Base-by-base conservation (phyloP, 768 basidiomycete species). In the Collybia nuda region DNA sequence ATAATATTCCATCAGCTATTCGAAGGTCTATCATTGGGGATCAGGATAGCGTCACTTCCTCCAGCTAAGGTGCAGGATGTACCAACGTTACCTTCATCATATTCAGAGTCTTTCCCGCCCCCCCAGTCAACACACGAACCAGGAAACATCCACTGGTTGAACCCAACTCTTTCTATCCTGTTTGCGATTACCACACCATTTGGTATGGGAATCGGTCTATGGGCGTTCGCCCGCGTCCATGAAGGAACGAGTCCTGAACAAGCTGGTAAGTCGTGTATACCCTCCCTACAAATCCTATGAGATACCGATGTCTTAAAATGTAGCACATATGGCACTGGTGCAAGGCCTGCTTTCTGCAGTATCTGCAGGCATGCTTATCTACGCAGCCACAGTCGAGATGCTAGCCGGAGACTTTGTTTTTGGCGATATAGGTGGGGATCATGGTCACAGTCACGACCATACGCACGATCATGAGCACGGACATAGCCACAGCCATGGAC, bases 301-400 rank as follows among this genome's bases (percentile, higher is more conserved):
- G 19, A 21, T 36, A 41, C 17, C 24, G 19, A 22, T 38, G 22
- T 21, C 26, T 22, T 7, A 36, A 8, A 42, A 39, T 36, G 18
- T 57, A 78, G 78, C 72, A 8, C 70, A 71, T n/a, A 70, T 85
- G 63, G 67, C 72, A 32, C 73, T 87, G 14, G 74, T 76, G 1
- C 84, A 88, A 62, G 90, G 90, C 18, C 60, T 91, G 39, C 84
- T 91, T 85, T 85, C 83, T 6, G 88, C 87, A n/a, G 73, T 90
- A 26, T 89, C 86, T 0, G 87, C 89, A 0, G 89, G 90, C 2
- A 84, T 92, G 85, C 77, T 93, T 43, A 90, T 86, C 40, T 92
- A 91, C 58, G 90, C 86, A 0, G 81, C 86, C 9, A 88, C 84
- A 8, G 88, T 92, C 6, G 90, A 92, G 74, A 92, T 93, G 86